Evolutionary conservation across 331 rosid genomes (phyloP), one percentile per base, ranked within the genome.

Genomic region (Phaseolus coccineus): DNA sequence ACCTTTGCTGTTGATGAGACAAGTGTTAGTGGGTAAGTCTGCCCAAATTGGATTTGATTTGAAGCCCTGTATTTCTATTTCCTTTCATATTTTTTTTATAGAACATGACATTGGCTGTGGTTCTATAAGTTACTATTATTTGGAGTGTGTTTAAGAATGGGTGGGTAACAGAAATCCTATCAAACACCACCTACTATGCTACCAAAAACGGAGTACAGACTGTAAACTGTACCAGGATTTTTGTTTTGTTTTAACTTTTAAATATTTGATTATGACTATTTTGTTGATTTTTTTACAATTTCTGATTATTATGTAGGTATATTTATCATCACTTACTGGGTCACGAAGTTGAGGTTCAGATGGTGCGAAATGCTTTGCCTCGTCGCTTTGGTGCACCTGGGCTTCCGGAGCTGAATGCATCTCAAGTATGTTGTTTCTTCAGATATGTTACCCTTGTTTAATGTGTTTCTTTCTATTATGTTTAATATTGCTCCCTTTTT

Each of bases 361-460:
- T 93, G 99, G 97, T 96, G 79, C 99, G 99, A 63, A 96, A 96
- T 81, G 84, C 99, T 22, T 83, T 96, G 71, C 99, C 99, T 75
- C 97, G 98, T 44, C 98, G 99, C 48, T 93, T 96, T 86, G 99
- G 99, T 69, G 99, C 99, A 22, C 99, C 98, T 0, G 99, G 99
- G 74, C 97, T 96, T 81, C 99, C 99, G 0, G 99, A 96, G 83
- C 96, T 96, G 77, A 96, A 96, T 89, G 99, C 99, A 61, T 96
- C 99, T 77, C 99, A 96, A 77, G 99, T 96, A 90, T 84, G 89
- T 42, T 46, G 61, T 81, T 81, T 69, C 74, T 28, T 47, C 10
- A 30, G 40, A 70, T 73, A 33, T 81, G 69, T 68, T 15, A 39
- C 63, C 30, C 50, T 0, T 33, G 33, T 7, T 39, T 37, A 77